Base-by-base conservation (phyloP, 2,329 filamentous ascomycete genomes). In the Monosporascus sp. region DNA sequence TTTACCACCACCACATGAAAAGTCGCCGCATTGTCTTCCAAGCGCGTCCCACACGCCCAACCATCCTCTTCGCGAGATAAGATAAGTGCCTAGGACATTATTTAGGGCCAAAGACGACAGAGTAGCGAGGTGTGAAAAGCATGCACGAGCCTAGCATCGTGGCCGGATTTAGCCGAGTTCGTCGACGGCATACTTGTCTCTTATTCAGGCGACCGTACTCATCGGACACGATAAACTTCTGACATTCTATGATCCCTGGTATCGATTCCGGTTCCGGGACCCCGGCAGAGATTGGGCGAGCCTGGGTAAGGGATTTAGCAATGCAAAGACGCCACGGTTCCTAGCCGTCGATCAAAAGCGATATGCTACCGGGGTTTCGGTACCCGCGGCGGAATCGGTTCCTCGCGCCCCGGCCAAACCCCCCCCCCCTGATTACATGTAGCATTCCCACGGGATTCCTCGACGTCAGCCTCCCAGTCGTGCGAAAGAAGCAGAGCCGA, bases 271-370 rank as follows among this genome's bases (percentile, higher is more conserved):
- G 24, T 14, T 31, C 25, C 43, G 22, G 14, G 15, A 31, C 25
- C 43, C 22, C 24, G 31, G n/a, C n/a, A 18, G 8, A 46, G 22
- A 46, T 46, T 46, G 24, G 43, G 31, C 24, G 43, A 46, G 31
- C 9, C 43, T 17, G 43, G 25, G 24, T 27, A 25, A 22, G 24
- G 22, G 43, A 46, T 46, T 17, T 14, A 18, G 22, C n/a, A 38
- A 36, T 15, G 8, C 24, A 35, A 37, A 49, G 27, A 7, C 47
- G 14, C 36, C 31, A 35, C 18, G 27, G 7, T 15, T 20, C 45
- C 52, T 55, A 53, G 45, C 41, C 24, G 62, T 54, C 58, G 62
- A 66, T 64, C 58, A 66, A 51, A 54, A 60, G 60, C 60, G 63
- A 66, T 62, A 60, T 56, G 58, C 52, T 49, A 51, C 57, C 49